Evolutionary conservation across 768 basidiomycete species (phyloP).

Genomic region (Leccinum olivaceopallidum): DNA sequence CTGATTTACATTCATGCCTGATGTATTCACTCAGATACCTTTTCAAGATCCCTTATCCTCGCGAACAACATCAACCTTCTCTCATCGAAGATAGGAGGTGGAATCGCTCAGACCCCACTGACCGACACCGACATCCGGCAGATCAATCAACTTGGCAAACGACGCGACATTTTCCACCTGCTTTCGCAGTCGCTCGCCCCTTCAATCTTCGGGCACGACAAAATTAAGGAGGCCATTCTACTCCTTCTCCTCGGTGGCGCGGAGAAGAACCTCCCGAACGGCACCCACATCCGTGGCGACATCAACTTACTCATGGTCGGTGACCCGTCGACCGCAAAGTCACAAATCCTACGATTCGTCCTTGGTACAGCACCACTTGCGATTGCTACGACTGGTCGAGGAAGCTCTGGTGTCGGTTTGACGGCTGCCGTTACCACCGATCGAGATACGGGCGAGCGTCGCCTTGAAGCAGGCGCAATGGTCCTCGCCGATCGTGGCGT

Average conservation of each 20-base stretch:
- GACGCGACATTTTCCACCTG: slow-evolving; percentile 81
- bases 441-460: slow-evolving; percentile 94
- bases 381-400: slow-evolving; percentile 97
- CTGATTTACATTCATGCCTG: slow-evolving; percentile 13
- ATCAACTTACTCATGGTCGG: slow-evolving; percentile 99
- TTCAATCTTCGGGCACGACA: slow-evolving; percentile 95
- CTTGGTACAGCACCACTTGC: slow-evolving; percentile 95
- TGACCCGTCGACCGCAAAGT: slow-evolving; percentile 98
- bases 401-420: slow-evolving; percentile 97
- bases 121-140: slow-evolving; percentile 94
- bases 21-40: slow-evolving; percentile 13
- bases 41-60: slow-evolving; percentile 79
- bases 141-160: slow-evolving; percentile 92
- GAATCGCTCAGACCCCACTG: slow-evolving; percentile 88
- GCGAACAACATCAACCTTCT: slow-evolving; percentile 95
- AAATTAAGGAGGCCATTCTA: slow-evolving; percentile 92
- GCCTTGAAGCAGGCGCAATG: slow-evolving; percentile 99
- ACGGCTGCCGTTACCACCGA: slow-evolving; percentile 99
- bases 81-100: slow-evolving; percentile 92
- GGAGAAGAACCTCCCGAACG: slow-evolving; percentile 96
- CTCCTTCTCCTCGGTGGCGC: slow-evolving; percentile 93
- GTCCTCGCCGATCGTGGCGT: slow-evolving; percentile 98
- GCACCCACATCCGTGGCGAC: slow-evolving; percentile 98
- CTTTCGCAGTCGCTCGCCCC: slow-evolving; percentile 95
- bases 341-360: slow-evolving; percentile 93